Evolutionary conservation across 2,329 filamentous ascomycete species (phyloP).

Genomic region (Helotiales sp.): DNA sequence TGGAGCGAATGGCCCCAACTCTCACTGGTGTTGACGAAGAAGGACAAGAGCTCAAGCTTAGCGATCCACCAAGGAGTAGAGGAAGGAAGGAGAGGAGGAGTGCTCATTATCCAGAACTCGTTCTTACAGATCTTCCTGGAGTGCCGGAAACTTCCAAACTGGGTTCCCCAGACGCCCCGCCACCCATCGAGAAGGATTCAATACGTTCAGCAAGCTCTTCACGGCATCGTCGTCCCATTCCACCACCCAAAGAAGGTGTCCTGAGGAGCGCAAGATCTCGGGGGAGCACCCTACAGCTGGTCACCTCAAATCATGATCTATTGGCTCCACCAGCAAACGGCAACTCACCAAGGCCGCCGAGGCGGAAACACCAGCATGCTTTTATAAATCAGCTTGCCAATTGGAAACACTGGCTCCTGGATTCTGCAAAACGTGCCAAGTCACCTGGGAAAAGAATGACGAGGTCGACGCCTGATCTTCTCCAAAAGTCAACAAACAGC

Average conservation of each 20-base stretch:
- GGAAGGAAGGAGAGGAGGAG: conserved; percentile 81
- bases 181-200: conserved; percentile 79
- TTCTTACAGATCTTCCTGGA: conserved; percentile 75
- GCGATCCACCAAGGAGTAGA: conserved; percentile 67
- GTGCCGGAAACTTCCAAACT: conserved; percentile 64
- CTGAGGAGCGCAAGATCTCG: conserved; percentile 72
- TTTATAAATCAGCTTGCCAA: conserved; percentile 70
- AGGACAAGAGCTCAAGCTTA: conserved; percentile 53
- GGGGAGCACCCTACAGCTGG: conserved; percentile 85
- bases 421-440: conserved; percentile 66
- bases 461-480: conserved; percentile 62
- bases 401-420: conserved; percentile 75
- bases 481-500: conserved; percentile 52
- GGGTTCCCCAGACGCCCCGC: conserved; percentile 56
- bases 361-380: conserved; percentile 63
- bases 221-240: conserved; percentile 73
- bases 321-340: conserved; percentile 54
- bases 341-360: conserved; percentile 42
- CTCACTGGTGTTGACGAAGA: conserved; percentile 82
- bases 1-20: conserved; percentile 79
- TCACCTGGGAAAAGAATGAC: conserved; percentile 53
- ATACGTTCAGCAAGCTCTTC: conserved; percentile 79
- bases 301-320: conserved; percentile 69
- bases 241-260: conserved; percentile 83
- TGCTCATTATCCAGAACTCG: conserved; percentile 65